Conservation (phyloP, 345 rosid genomes). For the Anacardium occidentale region DNA sequence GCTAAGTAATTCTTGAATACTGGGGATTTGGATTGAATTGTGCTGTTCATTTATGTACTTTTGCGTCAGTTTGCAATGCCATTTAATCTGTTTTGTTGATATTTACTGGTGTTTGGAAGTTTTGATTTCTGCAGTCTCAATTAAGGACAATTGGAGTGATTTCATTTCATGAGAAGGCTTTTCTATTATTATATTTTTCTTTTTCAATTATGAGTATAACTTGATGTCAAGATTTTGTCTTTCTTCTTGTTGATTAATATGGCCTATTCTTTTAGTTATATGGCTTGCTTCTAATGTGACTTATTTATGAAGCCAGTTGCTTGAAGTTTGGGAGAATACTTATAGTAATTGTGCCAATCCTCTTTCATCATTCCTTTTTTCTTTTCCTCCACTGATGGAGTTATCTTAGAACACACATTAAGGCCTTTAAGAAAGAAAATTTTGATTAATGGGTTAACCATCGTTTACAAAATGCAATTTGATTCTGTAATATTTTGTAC, state of each 20-base stretch:
- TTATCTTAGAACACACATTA: no score
- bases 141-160: not conserved
- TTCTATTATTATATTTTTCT: not conserved
- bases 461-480: no score
- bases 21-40: not conserved
- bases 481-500: no score
- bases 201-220: not conserved
- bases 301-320: not conserved
- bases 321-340: not conserved
- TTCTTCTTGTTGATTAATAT: not conserved
- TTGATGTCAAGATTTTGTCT: not conserved
- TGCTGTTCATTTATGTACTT: not conserved
- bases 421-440: no score
- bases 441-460: not conserved
- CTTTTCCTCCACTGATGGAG: not conserved
- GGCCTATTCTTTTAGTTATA: not conserved
- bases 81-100: not conserved
- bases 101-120: not conserved
- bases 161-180: not conserved
- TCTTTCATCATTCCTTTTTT: not conserved
- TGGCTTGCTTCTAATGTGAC: no score
- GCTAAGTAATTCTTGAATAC: not conserved
- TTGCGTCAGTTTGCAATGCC: not conserved
- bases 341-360: not conserved
- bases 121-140: not conserved